Evolutionary conservation across 2,329 filamentous ascomycete genomes (phyloP), one percentile per base, ranked within the genome.

Genomic region (Colletotrichum zoysiae): DNA sequence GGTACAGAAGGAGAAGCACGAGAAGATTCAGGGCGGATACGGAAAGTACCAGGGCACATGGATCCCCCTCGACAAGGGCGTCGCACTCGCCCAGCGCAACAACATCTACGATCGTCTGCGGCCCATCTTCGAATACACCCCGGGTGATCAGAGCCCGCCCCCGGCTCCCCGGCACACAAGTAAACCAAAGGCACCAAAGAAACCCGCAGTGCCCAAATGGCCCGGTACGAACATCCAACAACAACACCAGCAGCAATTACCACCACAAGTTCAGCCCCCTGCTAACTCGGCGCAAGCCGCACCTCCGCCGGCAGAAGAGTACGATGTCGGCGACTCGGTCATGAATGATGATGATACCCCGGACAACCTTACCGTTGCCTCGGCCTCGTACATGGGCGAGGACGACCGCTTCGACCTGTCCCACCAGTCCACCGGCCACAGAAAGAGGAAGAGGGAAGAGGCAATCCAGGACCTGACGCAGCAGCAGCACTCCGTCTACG

Each of bases 1-100:
- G 79, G 95, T 99, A 9, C 96, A 99, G 79, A 98, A 97, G 81
- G 95, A 97, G 55, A 88, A 93, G 6, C 96, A 99, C 80, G 96
- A 98, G 84, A 99, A 99, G 84, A 95, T 99, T 7, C 96, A 99
- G 80, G 96, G 95, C 75, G 96, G 96, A 20, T 98, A 98, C 81
- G 96, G 96, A 78, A 98, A 98, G 89, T 99, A 98, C 77, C 96
- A 99, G 85, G 95, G 96, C 78, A 99, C 96, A 62, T 99, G 96
- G 95, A 96, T 99, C 61, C 96, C 96, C 9, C 88, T 99, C 9
- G 87, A 91, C 18, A 90, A 93, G 74, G 96, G 95, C 68, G 90
- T 95, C 76, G 84, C 89, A 73, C 90, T 99, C 44, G 96, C 96
- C 46, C 91, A 93, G 76, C 92, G 95, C 76, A 97, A 98, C 81